phyloP scores from a whole-genome alignment of 2,329 filamentous ascomycete species.

The Colletotrichum sp. region DNA sequence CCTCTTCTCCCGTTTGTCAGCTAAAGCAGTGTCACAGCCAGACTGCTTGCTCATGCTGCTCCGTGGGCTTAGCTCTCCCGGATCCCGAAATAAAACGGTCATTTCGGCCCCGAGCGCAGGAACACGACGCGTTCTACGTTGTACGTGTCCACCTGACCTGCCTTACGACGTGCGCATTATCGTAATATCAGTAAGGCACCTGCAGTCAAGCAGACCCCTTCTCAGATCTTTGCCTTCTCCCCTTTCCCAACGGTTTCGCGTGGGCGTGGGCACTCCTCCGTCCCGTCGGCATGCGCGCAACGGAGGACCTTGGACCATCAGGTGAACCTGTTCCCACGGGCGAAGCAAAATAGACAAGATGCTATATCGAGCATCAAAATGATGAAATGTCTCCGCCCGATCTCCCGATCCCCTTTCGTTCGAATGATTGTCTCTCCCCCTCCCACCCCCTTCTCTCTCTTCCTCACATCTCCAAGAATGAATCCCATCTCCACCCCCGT shows the following conservation, averaged over 20 bases:
- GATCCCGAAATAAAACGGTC: not conserved
- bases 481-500: not conserved
- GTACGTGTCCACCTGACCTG: not conserved
- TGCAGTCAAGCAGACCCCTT: not conserved
- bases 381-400: constrained; percentile 4
- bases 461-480: not conserved
- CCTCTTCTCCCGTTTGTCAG: not conserved
- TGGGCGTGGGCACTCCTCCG: not conserved
- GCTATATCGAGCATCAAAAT: not conserved
- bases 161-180: not conserved
- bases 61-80: not conserved
- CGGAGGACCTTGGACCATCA: not conserved
- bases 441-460: not conserved
- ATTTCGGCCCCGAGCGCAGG: not conserved
- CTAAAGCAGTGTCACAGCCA: not conserved
- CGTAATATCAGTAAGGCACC: constrained; percentile 11
- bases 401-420: not conserved
- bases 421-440: not conserved
- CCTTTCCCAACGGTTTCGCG: not conserved
- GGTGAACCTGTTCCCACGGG: constrained; percentile 1
- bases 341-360: not conserved
- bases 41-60: not conserved
- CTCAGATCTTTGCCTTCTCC: not conserved
- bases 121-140: not conserved
- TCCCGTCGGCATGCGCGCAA: not conserved